Evolutionary conservation across 2,329 filamentous ascomycete genomes (phyloP).

Genomic region (Aspergillus ruber): DNA sequence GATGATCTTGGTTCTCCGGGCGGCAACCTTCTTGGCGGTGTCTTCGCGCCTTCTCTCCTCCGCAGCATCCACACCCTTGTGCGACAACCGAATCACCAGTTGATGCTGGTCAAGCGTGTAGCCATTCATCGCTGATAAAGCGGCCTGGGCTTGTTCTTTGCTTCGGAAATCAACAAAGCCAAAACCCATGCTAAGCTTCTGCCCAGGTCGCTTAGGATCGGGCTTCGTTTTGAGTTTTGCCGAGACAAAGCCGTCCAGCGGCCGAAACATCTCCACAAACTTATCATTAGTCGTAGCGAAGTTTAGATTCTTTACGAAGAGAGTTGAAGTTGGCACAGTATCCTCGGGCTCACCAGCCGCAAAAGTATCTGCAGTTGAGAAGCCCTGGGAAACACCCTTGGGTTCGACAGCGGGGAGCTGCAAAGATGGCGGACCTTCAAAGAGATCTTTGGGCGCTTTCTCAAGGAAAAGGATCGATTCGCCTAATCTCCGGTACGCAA

Average conservation of each 20-base stretch:
- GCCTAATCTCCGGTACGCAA: slow-evolving; percentile 86
- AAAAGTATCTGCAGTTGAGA: slow-evolving; percentile 38
- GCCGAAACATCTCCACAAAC: slow-evolving; percentile 69
- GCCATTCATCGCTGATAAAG: slow-evolving; percentile 79
- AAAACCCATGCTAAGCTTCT: slow-evolving; percentile 93
- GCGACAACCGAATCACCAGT: slow-evolving; percentile 76
- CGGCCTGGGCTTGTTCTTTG: slow-evolving; percentile 70
- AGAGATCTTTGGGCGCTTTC: slow-evolving; percentile 81
- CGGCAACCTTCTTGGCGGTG: slow-evolving; percentile 69
- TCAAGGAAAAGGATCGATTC: slow-evolving; percentile 89
- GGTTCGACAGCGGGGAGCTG: slow-evolving; percentile 23
- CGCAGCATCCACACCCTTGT: slow-evolving; percentile 79
- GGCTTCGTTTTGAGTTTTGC: slow-evolving; percentile 88
- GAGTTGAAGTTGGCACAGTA: slow-evolving; percentile 60
- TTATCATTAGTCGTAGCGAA: slow-evolving; percentile 76
- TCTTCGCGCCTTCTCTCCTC: slow-evolving; percentile 81
- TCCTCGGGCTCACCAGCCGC: slow-evolving; percentile 34
- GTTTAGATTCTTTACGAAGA: slow-evolving; percentile 91
- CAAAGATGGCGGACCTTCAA: slow-evolving; percentile 41
- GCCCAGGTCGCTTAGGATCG: slow-evolving; percentile 82
- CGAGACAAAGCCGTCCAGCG: slow-evolving; percentile 80
- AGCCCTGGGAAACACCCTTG: slow-evolving; percentile 33
- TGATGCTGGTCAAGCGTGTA: slow-evolving; percentile 81
- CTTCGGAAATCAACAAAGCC: slow-evolving; percentile 86
- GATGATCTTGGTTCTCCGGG: slow-evolving; percentile 81